phyloP scores from a whole-genome alignment of 306 rosid genomes.

The Casuarina equisetifolia region DNA sequence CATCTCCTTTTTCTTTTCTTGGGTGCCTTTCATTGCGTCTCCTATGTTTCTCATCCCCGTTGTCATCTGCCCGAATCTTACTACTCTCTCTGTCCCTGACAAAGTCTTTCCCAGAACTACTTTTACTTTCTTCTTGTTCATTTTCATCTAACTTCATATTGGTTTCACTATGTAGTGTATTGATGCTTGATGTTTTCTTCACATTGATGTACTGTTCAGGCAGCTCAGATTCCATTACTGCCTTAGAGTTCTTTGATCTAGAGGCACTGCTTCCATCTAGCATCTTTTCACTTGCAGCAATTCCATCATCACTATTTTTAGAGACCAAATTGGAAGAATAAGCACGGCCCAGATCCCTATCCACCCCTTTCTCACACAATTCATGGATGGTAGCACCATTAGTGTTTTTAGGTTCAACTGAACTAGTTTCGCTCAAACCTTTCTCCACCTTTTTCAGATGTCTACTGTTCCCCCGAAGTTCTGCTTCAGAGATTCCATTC shows the following conservation, averaged over 20 bases:
- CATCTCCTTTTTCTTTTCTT: constrained; percentile 58
- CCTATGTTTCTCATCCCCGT: constrained; percentile 52
- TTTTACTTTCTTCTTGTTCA: constrained; percentile 42
- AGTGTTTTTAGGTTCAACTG: constrained; percentile 37
- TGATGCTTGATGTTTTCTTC: constrained; percentile 38
- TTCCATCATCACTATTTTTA: constrained; percentile 39
- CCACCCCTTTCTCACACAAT: constrained; percentile 38
- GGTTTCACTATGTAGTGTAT: constrained; percentile 45
- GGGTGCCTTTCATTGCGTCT: constrained; percentile 60
- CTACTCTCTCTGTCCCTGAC: constrained; percentile 55
- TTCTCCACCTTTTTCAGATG: constrained; percentile 32
- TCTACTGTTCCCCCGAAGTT: constrained; percentile 38
- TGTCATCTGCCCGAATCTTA: constrained; percentile 53
- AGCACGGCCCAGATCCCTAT: constrained; percentile 36
- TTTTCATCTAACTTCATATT: constrained; percentile 47
- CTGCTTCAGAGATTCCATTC: constrained; percentile 40
- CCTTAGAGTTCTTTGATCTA: constrained; percentile 34
- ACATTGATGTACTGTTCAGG: constrained; percentile 35
- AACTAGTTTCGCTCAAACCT: constrained; percentile 37
- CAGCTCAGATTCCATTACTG: constrained; percentile 39
- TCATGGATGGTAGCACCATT: constrained; percentile 37
- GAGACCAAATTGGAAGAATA: constrained; percentile 41
- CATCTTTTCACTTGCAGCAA: constrained; percentile 41
- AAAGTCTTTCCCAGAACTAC: constrained; percentile 46
- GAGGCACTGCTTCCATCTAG: constrained; percentile 40